A percentile compares a stretch with the other conserved stretches of the same genome.
phyloP scores from a whole-genome alignment of 257 asterid species.

The Striga asiatica region DNA sequence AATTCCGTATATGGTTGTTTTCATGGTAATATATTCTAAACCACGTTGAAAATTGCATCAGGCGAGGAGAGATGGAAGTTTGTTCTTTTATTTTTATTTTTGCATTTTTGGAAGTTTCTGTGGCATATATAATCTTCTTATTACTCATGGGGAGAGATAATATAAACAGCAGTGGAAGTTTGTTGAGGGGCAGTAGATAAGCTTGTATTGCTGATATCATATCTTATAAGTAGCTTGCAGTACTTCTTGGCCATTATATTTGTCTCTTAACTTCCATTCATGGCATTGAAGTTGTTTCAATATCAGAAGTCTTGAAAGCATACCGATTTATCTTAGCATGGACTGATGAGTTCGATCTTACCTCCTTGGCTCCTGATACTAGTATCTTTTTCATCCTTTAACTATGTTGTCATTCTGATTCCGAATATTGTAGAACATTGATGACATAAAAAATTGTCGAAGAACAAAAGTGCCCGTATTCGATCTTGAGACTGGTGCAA shows the following conservation, averaged over 20 bases:
- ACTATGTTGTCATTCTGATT: constrained; percentile 8
- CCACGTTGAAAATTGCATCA: too few species aligned
- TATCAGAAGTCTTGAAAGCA: neutral
- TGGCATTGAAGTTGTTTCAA: neutral
- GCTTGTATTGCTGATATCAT: neutral
- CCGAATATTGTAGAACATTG: constrained; percentile 56
- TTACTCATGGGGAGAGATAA: neutral
- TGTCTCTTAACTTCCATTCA: neutral
- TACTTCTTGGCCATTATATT: neutral
- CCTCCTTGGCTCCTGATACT: neutral
- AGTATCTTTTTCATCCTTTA: neutral
- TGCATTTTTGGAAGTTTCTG: too few species aligned
- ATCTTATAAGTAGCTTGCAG: neutral
- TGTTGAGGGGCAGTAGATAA: too few species aligned
- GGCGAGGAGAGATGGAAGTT: too few species aligned
- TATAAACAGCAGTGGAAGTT: too few species aligned
- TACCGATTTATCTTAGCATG: neutral
- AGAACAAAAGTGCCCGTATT: constrained; percentile 83
- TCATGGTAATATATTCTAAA: too few species aligned
- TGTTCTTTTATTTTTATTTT: neutral
- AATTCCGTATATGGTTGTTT: too few species aligned
- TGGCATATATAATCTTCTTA: neutral
- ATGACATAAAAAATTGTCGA: constrained; percentile 61
- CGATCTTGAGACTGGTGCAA: constrained; percentile 80
- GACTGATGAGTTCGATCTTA: neutral